phyloP scores from a whole-genome alignment of 768 basidiomycete species.

The Hortiboletus flavorubellus region DNA sequence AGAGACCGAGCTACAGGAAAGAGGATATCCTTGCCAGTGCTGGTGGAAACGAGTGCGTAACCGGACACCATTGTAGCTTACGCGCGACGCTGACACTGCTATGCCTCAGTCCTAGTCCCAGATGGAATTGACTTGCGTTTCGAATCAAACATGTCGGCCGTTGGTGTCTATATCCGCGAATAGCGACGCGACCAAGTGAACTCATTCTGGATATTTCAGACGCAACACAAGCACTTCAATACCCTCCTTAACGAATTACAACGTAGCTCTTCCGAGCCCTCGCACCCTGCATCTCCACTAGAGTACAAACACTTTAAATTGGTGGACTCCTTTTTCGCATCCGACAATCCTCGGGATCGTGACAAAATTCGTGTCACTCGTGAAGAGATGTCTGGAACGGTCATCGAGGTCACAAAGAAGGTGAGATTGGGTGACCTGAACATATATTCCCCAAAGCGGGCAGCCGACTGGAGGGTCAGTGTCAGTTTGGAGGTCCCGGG shows the following conservation, averaged over 20 bases:
- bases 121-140: constrained; percentile 67
- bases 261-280: constrained; percentile 48
- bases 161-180: constrained; percentile 39
- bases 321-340: constrained; percentile 72
- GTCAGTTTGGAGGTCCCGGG: constrained; percentile 90
- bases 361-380: constrained; percentile 81
- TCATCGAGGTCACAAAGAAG: constrained; percentile 74
- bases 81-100: constrained; percentile 2
- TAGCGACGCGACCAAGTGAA: constrained; percentile 3
- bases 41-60: constrained; percentile 80
- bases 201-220: constrained; percentile 39
- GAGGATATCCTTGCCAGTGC: constrained; percentile 66
- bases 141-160: constrained; percentile 89
- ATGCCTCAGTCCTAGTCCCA: constrained; percentile 59
- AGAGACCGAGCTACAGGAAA: constrained; percentile 52
- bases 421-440: constrained; percentile 84
- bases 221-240: constrained; percentile 88
- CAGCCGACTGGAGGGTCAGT: constrained; percentile 90
- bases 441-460: constrained; percentile 75
- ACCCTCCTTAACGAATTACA: constrained; percentile 80
- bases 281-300: constrained; percentile 55
- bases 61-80: not conserved
- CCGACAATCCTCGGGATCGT: constrained; percentile 36
- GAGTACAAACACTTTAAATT: constrained; percentile 75
- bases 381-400: constrained; percentile 65